Conservation (phyloP, 108 stramenopile genomes). For the Pseudonitzschia pungens region DNA sequence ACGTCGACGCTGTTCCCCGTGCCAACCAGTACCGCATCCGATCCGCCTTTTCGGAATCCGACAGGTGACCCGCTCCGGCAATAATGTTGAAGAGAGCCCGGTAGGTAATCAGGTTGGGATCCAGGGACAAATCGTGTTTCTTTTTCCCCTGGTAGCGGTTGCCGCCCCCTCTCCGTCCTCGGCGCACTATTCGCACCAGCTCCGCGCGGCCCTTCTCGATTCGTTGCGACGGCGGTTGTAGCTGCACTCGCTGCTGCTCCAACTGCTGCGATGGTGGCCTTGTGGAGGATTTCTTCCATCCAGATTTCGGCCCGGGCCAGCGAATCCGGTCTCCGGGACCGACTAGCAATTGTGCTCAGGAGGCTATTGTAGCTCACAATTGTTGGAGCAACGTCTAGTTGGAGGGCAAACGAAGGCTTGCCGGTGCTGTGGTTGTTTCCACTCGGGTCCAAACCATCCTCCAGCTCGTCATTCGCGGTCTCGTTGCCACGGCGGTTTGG, state of each 20-base stretch:
- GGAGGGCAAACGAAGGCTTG: background rate
- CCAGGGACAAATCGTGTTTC: conserved; percentile 1
- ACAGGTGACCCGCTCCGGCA: background rate
- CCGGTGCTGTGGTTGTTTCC: background rate
- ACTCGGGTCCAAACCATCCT: background rate
- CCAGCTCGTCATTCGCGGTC: background rate
- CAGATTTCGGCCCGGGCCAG: conserved; percentile 3
- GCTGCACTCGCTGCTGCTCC: background rate
- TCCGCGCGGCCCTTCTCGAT: background rate
- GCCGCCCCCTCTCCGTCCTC: too few species aligned
- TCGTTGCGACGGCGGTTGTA: too few species aligned
- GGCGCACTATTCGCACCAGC: background rate
- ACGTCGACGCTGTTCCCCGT: background rate
- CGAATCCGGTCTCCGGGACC: background rate
- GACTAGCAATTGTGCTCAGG: conserved; percentile 27
- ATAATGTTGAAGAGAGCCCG: conserved; percentile 25
- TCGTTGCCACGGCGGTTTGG: background rate
- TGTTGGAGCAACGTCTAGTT: conserved; percentile 21
- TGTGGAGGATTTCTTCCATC: conserved; percentile 20
- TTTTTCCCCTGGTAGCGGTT: background rate
- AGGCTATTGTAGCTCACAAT: conserved; percentile 37
- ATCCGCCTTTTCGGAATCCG: conserved; percentile 8
- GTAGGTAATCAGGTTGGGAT: conserved; percentile 24
- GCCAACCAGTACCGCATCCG: conserved; percentile 16
- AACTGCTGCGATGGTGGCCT: conserved; percentile 5